These are phyloP conservation scores for Agrocybe pediades DNA, from an alignment of 768 basidiomycete genomes.

Conservation along the genomic window DNA sequence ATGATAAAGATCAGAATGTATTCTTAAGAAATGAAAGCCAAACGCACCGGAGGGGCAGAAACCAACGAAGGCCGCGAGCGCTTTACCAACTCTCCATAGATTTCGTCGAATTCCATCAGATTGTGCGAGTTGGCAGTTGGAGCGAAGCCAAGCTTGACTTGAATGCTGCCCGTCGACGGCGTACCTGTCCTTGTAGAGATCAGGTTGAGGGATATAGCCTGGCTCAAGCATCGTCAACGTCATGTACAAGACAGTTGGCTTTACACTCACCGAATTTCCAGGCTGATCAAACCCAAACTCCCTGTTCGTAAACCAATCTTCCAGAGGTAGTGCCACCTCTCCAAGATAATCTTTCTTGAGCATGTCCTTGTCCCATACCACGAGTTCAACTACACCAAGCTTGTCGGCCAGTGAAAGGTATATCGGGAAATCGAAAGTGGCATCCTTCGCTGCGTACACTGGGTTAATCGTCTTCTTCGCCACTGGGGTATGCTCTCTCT, in stretches of 20 bases:
- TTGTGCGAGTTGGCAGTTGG: conserved; percentile 42
- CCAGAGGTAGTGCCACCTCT: conserved; percentile 76
- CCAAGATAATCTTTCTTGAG: conserved; percentile 93
- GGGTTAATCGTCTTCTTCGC: conserved; percentile 75
- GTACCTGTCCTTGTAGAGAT: conserved; percentile 45
- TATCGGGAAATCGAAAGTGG: conserved; percentile 90
- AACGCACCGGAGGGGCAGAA: conserved; percentile 70
- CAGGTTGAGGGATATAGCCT: conserved; percentile 40
- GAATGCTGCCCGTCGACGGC: conserved; percentile 38
- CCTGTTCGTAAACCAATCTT: conserved; percentile 69
- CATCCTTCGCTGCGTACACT: conserved; percentile 60
- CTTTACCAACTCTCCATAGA: conserved; percentile 65
- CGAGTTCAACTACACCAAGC: conserved; percentile 77
- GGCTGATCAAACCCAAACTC: conserved; percentile 59
- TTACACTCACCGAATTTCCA: conserved; percentile 60
- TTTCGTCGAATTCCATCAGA: conserved; percentile 55
- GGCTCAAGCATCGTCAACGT: not conserved
- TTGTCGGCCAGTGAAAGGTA: conserved; percentile 74
- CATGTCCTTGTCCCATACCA: conserved; percentile 94
- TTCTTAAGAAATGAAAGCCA: conserved; percentile 4
- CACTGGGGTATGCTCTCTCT: conserved; percentile 72
- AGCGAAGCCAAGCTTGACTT: conserved; percentile 50
- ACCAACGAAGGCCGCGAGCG: conserved; percentile 67
- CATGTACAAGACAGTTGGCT: not conserved
- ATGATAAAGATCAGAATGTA: not conserved